Base-by-base conservation (phyloP, 805 yeast genomes). In the Sugiyamaella smithiae region DNA sequence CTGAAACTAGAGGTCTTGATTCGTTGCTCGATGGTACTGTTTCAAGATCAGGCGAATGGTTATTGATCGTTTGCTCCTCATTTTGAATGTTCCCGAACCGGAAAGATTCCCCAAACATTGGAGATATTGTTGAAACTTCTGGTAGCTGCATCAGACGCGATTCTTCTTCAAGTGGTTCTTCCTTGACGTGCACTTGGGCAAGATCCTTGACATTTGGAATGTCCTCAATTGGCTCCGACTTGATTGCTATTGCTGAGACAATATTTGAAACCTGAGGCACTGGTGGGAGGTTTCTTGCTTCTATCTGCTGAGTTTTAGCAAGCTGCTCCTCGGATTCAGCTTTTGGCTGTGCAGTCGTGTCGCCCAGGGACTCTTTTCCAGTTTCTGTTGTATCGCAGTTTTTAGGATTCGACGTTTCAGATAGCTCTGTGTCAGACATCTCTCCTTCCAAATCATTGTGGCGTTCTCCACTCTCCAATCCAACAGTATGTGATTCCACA, bases 191-290 rank as follows among this genome's bases (percentile, higher is more conserved):
- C n/a, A n/a, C n/a, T n/a, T n/a, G n/a, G n/a, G n/a, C n/a, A n/a
- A n/a, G n/a, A n/a, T n/a, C n/a, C n/a, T n/a, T n/a, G n/a, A n/a
- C n/a, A n/a, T n/a, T n/a, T n/a, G n/a, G n/a, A n/a, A n/a, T n/a
- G n/a, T n/a, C n/a, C n/a, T n/a, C 28, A 14, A 25, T 41, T 17
- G 33, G 33, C 19, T 23, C 45, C 20, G 45, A 14, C 23, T 35
- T 20, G 17, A 16, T 35, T 12, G 40, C 8, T 4, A 20, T 8
- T 17, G 4, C 33, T 6, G 6, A 5, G 6, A 29, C 16, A 3
- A 16, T 16, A 7, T 6, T 29, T 29, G 33, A 4, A 3, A 7
- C 8, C 5, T 3, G 16, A 29, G 33, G 33, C 12, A 29, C 16
- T 4, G 33, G 33, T 4, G 33, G 33, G 14, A 29, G 33, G 12